Conservation (phyloP, 805 yeast species). For the Wickerhamiella spandovensis region DNA sequence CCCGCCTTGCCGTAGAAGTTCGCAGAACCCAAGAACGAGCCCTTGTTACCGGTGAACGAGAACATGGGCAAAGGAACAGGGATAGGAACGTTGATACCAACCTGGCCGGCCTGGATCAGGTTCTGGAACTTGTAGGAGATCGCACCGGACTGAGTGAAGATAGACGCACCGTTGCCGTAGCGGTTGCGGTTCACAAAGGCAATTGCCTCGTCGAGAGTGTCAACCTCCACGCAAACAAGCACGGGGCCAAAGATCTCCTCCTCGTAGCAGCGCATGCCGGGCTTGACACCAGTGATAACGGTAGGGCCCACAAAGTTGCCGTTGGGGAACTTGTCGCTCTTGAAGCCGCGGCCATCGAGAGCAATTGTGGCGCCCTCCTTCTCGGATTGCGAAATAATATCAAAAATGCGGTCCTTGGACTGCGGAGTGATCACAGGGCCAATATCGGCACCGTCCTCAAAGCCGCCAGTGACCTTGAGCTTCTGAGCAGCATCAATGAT, state of each 20-base stretch:
- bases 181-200: constrained; percentile 44
- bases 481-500: constrained; percentile 42
- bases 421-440: constrained; percentile 63
- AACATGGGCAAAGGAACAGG: constrained; percentile 77
- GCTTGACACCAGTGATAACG: constrained; percentile 43
- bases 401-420: constrained; percentile 40
- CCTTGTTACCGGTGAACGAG: constrained; percentile 65
- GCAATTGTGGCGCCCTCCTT: constrained; percentile 48
- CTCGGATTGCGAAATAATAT: constrained; percentile 44
- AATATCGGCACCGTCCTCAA: constrained; percentile 45
- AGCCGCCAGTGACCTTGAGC: constrained; percentile 53
- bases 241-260: constrained; percentile 73
- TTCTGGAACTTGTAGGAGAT: constrained; percentile 58
- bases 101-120: constrained; percentile 61
- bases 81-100: constrained; percentile 65
- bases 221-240: constrained; percentile 45
- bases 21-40: constrained; percentile 64
- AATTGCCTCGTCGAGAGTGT: constrained; percentile 56
- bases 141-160: constrained; percentile 58
- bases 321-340: constrained; percentile 35
- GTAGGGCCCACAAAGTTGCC: constrained; percentile 71
- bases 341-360: constrained; percentile 49
- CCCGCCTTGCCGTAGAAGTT: constrained; percentile 75
- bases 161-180: constrained; percentile 61
- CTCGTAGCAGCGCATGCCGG: constrained; percentile 60